These are phyloP conservation scores for Bidens hawaiensis DNA, from an alignment of 140 eudicot species.

Conservation along the genomic window DNA sequence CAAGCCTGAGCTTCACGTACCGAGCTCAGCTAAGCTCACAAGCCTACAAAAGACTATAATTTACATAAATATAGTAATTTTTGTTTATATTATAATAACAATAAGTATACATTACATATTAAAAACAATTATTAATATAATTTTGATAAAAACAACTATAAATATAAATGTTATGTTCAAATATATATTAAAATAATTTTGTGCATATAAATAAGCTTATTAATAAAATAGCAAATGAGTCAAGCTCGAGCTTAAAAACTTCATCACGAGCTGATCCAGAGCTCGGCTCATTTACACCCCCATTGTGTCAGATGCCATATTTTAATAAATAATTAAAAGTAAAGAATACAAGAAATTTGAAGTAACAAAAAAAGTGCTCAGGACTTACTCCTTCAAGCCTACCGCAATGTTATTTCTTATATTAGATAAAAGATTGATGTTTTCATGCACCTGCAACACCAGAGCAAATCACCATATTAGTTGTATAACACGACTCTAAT, in stretches of 20 bases:
- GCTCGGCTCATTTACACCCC: background rate
- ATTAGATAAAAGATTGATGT: constrained; percentile 39
- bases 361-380: constrained; percentile 19
- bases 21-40: no score
- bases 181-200: no score
- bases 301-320: background rate
- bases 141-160: no score
- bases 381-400: constrained; percentile 37
- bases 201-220: no score
- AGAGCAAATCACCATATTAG: constrained; percentile 6
- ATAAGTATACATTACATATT: no score
- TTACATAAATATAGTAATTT: no score
- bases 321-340: no score
- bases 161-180: no score
- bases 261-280: background rate
- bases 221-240: background rate
- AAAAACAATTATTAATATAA: no score
- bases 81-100: no score
- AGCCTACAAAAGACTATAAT: no score
- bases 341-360: background rate
- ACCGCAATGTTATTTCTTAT: constrained; percentile 36
- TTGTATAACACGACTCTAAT: background rate
- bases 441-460: constrained; percentile 38
- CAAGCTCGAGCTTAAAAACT: background rate
- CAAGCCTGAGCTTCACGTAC: no score